These are phyloP conservation scores for Pachyrhizus erosus DNA, from an alignment of 306 rosid species.

Conservation along the genomic window DNA sequence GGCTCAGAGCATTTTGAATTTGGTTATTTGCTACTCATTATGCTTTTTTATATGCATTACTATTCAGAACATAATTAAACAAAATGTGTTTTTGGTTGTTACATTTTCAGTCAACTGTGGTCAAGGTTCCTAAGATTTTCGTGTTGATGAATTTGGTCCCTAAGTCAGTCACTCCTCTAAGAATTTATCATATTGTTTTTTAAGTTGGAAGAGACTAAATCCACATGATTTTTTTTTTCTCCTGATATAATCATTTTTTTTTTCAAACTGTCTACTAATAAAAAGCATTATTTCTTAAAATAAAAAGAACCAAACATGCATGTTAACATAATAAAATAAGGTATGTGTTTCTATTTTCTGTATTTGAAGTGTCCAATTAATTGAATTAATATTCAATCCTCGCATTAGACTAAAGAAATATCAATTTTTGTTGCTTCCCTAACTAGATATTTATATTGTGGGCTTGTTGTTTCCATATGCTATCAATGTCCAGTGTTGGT, in stretches of 20 bases:
- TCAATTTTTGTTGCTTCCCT: neutral
- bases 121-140: no score
- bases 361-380: neutral
- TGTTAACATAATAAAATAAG: neutral
- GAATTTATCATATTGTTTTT: no score
- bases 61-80: no score
- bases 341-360: neutral
- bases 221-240: no score
- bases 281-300: neutral
- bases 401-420: neutral
- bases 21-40: slow-evolving; percentile 60
- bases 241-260: neutral
- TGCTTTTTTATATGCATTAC: neutral
- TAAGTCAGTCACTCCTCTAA: no score
- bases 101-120: no score
- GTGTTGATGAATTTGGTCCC: no score
- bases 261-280: neutral
- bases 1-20: slow-evolving; percentile 81
- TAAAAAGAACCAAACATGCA: neutral
- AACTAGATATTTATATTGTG: neutral
- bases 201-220: no score
- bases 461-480: slow-evolving; percentile 21
- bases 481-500: slow-evolving; percentile 2
- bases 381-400: neutral
- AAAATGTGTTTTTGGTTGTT: no score